Percentiles rank a stretch among this genome's conserved stretches.
Evolutionary conservation across 371 early-diverging fungal species (phyloP).

Genomic region (Mortierella sp.): DNA sequence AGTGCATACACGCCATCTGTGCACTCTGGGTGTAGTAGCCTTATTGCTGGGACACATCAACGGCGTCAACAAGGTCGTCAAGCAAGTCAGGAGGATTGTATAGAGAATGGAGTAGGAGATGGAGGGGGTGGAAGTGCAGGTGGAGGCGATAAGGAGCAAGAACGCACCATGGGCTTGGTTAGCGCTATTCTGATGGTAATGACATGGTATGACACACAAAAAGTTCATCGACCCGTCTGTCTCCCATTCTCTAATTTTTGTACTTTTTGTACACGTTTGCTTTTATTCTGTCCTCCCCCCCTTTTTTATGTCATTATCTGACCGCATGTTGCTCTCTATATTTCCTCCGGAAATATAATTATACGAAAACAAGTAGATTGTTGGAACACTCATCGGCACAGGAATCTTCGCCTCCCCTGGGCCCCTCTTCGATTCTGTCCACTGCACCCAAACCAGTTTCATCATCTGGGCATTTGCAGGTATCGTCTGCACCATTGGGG

Average conservation of each 20-base stretch:
- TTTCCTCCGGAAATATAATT: no score
- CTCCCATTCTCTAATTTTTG: neutral
- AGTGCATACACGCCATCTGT: constrained; percentile 1
- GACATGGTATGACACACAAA: constrained; percentile 47
- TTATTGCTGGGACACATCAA: neutral
- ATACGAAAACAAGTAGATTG: no score
- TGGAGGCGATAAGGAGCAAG: constrained; percentile 1
- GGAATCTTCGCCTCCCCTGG: constrained; percentile 59
- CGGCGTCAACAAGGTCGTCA: neutral
- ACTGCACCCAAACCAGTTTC: constrained; percentile 50
- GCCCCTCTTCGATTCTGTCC: constrained; percentile 52
- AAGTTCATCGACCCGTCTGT: neutral
- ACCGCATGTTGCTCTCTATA: no score
- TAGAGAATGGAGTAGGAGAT: neutral
- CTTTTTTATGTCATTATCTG: neutral
- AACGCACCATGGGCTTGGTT: constrained; percentile 53
- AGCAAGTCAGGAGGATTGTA: neutral
- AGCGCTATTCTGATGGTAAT: constrained; percentile 61
- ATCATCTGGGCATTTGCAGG: constrained; percentile 60
- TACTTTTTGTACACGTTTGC: neutral
- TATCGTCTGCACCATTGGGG: constrained; percentile 45
- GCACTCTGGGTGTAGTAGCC: neutral
- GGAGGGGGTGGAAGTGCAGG: neutral
- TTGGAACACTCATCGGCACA: constrained; percentile 57
- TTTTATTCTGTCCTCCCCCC: neutral